phyloP scores from a whole-genome alignment of 768 basidiomycete genomes.

The Suillus subluteus region DNA sequence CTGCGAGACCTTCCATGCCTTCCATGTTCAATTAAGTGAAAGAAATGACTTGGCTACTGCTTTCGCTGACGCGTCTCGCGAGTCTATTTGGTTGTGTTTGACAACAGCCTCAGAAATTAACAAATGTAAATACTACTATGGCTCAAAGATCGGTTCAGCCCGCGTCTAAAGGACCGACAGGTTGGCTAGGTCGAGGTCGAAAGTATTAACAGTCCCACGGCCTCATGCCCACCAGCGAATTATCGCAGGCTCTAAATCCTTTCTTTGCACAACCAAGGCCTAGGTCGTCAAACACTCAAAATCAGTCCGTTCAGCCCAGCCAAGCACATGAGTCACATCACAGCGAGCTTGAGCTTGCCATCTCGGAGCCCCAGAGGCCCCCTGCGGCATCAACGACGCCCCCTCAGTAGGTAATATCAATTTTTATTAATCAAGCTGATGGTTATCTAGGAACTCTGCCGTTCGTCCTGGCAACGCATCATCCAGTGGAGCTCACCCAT shows the following conservation, averaged over 20 bases:
- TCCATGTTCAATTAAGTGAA: conserved; percentile 25
- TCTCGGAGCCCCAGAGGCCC: conserved; percentile 43
- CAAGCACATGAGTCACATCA: conserved; percentile 56
- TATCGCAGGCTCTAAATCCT: conserved; percentile 80
- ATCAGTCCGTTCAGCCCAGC: conserved; percentile 31
- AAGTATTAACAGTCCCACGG: conserved; percentile 3
- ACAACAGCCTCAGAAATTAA: conserved; percentile 34
- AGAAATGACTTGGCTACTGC: background rate
- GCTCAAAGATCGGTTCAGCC: background rate
- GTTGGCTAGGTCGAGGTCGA: background rate
- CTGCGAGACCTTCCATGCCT: conserved; percentile 55
- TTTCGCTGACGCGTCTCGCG: conserved; percentile 45
- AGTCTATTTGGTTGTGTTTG: conserved; percentile 22
- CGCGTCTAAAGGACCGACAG: background rate
- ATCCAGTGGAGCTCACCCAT: conserved; percentile 43
- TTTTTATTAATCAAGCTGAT: conserved; percentile 9
- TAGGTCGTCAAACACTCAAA: conserved; percentile 30
- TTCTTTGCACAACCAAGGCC: conserved; percentile 51
- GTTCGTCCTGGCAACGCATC: conserved; percentile 34
- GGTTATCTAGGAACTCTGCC: conserved; percentile 15
- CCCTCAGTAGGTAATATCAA: conserved; percentile 39
- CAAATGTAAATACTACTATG: conserved; percentile 28
- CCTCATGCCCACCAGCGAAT: conserved; percentile 69
- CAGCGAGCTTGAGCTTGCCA: conserved; percentile 67
- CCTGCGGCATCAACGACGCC: conserved; percentile 36